Conservation (phyloP, 2,329 filamentous ascomycete genomes). For the Sclerotinia trifoliorum region DNA sequence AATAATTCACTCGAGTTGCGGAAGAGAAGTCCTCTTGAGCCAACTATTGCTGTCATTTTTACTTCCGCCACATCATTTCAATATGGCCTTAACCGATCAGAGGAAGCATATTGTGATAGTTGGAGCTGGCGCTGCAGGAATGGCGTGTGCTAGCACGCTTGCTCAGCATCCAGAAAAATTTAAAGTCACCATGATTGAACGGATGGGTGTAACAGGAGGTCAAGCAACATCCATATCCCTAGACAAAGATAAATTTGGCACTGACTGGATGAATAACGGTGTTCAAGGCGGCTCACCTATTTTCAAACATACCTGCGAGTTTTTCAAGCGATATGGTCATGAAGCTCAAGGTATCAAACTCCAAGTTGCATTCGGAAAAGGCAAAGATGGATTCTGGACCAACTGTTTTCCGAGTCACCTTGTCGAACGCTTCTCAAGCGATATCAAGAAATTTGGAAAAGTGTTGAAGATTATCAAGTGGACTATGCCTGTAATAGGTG, state of each 20-base stretch:
- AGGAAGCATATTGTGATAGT: conserved; percentile 56
- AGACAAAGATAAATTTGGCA: conserved; percentile 55
- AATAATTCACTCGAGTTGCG: neutral
- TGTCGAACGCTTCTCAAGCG: conserved; percentile 53
- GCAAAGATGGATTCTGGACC: conserved; percentile 58
- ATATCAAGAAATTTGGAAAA: conserved; percentile 53
- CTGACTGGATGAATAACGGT: conserved; percentile 61
- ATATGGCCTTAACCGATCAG: conserved; percentile 8
- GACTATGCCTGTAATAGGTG: conserved; percentile 59
- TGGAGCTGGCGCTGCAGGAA: conserved; percentile 62
- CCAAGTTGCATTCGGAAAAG: conserved; percentile 63
- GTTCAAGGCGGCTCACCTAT: conserved; percentile 60
- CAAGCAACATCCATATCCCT: conserved; percentile 60
- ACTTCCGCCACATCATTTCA: neutral
- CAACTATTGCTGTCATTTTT: neutral
- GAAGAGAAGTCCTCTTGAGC: neutral
- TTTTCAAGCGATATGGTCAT: conserved; percentile 58
- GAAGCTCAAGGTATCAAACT: conserved; percentile 58
- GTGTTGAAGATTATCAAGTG: conserved; percentile 49
- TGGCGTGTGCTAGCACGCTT: conserved; percentile 62
- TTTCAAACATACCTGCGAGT: conserved; percentile 66
- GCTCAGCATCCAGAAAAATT: conserved; percentile 64
- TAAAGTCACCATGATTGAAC: conserved; percentile 62
- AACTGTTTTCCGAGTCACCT: conserved; percentile 63
- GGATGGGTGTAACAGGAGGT: conserved; percentile 57